Evolutionary conservation across 495 filamentous ascomycete genomes (phyloP).

Genomic region (Talaromyces borbonicus): DNA sequence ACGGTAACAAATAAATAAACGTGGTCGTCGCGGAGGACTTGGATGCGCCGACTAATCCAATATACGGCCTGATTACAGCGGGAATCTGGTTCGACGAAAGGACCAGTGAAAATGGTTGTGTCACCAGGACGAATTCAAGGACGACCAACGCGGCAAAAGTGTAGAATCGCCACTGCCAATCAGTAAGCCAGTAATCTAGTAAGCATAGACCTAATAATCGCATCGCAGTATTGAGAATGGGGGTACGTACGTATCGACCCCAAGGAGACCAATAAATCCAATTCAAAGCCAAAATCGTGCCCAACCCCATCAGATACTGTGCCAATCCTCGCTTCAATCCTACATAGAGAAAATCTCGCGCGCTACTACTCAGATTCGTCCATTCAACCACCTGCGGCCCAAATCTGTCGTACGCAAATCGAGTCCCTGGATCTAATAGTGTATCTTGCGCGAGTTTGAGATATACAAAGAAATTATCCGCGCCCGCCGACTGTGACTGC

Average conservation of each 20-base stretch:
- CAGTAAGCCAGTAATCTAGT: not conserved
- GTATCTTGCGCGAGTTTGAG: slow-evolving; percentile 79
- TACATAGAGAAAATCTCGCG: slow-evolving; percentile 60
- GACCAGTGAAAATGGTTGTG: slow-evolving; percentile 43
- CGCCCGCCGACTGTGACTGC: slow-evolving; percentile 12
- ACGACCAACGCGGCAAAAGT: slow-evolving; percentile 56
- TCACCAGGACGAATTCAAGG: slow-evolving; percentile 66
- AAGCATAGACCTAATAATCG: slow-evolving; percentile 8
- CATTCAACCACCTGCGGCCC: slow-evolving; percentile 64
- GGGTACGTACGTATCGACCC: slow-evolving; percentile 52
- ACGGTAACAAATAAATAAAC: slow-evolving; percentile 65
- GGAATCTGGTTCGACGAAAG: slow-evolving; percentile 26
- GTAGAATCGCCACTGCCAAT: slow-evolving; percentile 70
- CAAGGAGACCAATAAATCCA: slow-evolving; percentile 73
- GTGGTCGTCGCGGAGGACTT: slow-evolving; percentile 35
- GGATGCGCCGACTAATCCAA: not conserved
- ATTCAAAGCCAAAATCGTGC: slow-evolving; percentile 56
- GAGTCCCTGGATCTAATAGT: slow-evolving; percentile 63
- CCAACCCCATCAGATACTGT: slow-evolving; percentile 55
- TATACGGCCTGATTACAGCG: slow-evolving; percentile 25
- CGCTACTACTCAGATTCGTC: slow-evolving; percentile 57
- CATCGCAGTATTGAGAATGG: slow-evolving; percentile 20
- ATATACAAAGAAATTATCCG: slow-evolving; percentile 64
- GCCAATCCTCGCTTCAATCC: slow-evolving; percentile 50
- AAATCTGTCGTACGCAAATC: slow-evolving; percentile 91